Base-by-base conservation (phyloP, 2,329 filamentous ascomycete species). In the Bipolaris sorokiniana region DNA sequence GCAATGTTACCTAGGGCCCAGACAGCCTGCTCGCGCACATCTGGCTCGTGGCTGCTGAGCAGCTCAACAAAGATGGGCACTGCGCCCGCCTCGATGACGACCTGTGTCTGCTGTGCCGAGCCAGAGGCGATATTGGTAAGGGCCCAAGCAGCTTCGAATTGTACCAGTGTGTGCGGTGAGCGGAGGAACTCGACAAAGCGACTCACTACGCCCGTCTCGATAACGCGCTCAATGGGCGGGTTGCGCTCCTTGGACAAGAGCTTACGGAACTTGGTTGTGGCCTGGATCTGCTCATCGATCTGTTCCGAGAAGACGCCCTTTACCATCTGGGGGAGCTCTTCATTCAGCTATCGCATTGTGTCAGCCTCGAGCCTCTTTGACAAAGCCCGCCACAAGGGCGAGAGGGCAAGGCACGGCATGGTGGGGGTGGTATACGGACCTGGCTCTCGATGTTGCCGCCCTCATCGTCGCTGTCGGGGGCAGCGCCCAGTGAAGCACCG, bases 1-100 rank as follows among this genome's bases (percentile, higher is more conserved):
- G 95, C 95, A 81, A 99, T 99, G 82, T 99, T 99, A 75, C 95
- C 95, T 52, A 99, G 84, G 42, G 95, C 95, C 95, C 95, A 99
- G 53, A 99, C 95, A 56, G 95, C 95, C 80, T 99, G 95, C 81
- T 99, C 95, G 67, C 95, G 87, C 42, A 99, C 95, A 84, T 99
- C 95, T 51, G 95, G 94, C 81, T 99, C 95, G 59, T 92, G 95
- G 83, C 94, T 98, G 75, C 85, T 91, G 65, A 99, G 84, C 59
- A 99, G 86, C 83, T 99, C 94, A 65, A 98, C 94, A 71, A 99
- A 99, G 78, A 99, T 99, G 55, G 95, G 95, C 40, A 99, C 95
- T 64, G 95, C 95, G 69, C 95, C 95, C 62, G 95, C 94, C 81
- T 98, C 94, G 72, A 99, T 99, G 67, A 99, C 95, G 51, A 98